Percentiles rank a stretch among this genome's conserved stretches.
These are phyloP conservation scores for Tricholoma bakamatsutake DNA, from an alignment of 768 basidiomycete genomes.

Conservation along the genomic window DNA sequence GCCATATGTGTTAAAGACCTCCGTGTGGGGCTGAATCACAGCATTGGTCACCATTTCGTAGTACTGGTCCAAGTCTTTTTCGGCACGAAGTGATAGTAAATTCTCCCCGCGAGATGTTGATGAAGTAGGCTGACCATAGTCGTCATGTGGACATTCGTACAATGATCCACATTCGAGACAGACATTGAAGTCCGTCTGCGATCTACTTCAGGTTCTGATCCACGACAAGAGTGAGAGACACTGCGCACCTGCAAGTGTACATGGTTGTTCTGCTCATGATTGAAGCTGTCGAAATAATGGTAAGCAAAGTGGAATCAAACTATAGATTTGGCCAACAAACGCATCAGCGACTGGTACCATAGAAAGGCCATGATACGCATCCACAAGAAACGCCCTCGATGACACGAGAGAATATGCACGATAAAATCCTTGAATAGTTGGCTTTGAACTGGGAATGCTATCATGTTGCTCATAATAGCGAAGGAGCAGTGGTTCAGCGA, in stretches of 20 bases:
- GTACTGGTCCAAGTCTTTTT: slow-evolving; percentile 27
- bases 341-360: slow-evolving; percentile 86
- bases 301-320: slow-evolving; percentile 10
- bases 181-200: slow-evolving; percentile 67
- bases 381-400: slow-evolving; percentile 79
- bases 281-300: slow-evolving; percentile 48
- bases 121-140: slow-evolving; percentile 3
- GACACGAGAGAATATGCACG: slow-evolving; percentile 63
- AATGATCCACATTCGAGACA: slow-evolving; percentile 69
- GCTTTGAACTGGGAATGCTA: slow-evolving; percentile 6
- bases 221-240: neutral
- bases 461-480: slow-evolving; percentile 11
- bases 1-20: slow-evolving; percentile 81
- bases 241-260: slow-evolving; percentile 64
- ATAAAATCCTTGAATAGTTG: slow-evolving; percentile 37
- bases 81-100: neutral
- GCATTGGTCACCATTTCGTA: slow-evolving; percentile 67
- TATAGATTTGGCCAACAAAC: slow-evolving; percentile 35
- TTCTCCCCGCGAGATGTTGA: neutral
- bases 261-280: slow-evolving; percentile 63
- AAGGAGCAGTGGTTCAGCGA: slow-evolving; percentile 28
- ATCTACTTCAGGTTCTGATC: neutral
- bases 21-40: slow-evolving; percentile 40
- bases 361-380: slow-evolving; percentile 71
- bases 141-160: slow-evolving; percentile 60